A percentile compares a stretch with the other conserved stretches of the same genome.
Conservation (phyloP, 805 yeast genomes). For the Suhomyces prunicola region DNA sequence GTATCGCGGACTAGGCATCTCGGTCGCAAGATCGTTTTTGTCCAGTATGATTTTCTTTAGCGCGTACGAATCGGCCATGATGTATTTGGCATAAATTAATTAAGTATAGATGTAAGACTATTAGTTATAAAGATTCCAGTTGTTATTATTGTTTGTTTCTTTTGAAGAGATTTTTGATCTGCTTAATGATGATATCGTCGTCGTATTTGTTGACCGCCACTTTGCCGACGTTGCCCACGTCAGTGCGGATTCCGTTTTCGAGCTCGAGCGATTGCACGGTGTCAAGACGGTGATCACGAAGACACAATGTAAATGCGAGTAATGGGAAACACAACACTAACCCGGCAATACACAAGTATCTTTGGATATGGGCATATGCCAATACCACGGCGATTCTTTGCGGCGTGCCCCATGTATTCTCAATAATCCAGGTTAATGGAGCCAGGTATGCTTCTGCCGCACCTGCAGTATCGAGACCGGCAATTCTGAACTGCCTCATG, state of each 20-base stretch:
- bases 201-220: conserved; percentile 24
- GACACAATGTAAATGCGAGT: conserved; percentile 43
- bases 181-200: conserved; percentile 17
- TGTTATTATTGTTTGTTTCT: conserved; percentile 1
- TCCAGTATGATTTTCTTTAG: conserved; percentile 77
- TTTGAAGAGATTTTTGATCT: conserved; percentile 11
- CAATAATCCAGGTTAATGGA: conserved; percentile 49
- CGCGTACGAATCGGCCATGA: conserved; percentile 65
- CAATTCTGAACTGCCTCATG: conserved; percentile 22
- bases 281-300: conserved; percentile 51
- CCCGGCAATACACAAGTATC: conserved; percentile 54
- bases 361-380: conserved; percentile 60
- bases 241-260: conserved; percentile 10
- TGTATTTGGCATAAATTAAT: conserved; percentile 28
- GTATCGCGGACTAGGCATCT: conserved; percentile 78
- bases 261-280: conserved; percentile 29
- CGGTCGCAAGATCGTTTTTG: conserved; percentile 65
- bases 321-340: conserved; percentile 53
- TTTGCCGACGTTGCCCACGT: conserved; percentile 11
- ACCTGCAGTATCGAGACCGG: conserved; percentile 31
- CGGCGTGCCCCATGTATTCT: conserved; percentile 60
- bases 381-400: conserved; percentile 54
- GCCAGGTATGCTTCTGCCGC: conserved; percentile 47
- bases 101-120: background rate
- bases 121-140: background rate